These are phyloP conservation scores for Podaxis pistillaris DNA, from an alignment of 768 basidiomycete genomes.

Conservation along the genomic window DNA sequence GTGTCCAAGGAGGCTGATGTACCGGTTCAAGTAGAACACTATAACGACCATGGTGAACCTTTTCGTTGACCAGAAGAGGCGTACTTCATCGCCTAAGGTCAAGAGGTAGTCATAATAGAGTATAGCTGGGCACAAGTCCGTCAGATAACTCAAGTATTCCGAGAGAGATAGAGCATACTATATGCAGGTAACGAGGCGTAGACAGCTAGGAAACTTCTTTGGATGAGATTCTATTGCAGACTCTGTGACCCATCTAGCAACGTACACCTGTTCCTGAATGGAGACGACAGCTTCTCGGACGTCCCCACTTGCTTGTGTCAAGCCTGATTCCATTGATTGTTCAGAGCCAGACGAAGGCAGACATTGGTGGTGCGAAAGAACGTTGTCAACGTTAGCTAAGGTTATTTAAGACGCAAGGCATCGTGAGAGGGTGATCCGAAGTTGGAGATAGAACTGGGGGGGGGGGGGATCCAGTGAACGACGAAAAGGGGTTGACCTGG, in stretches of 20 bases:
- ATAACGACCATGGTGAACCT: constrained; percentile 31
- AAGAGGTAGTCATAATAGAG: constrained; percentile 51
- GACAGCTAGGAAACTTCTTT: neutral
- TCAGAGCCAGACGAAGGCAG: neutral
- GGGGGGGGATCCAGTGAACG: neutral
- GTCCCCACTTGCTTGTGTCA: neutral
- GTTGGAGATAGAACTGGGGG: neutral
- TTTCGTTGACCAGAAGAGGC: constrained; percentile 40
- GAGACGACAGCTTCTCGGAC: neutral
- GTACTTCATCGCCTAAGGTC: constrained; percentile 42
- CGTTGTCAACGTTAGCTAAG: neutral
- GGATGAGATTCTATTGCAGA: neutral
- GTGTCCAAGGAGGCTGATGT: constrained; percentile 37
- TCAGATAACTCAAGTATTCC: neutral
- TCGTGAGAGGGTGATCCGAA: neutral
- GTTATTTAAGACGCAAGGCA: neutral
- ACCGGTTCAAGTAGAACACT: constrained; percentile 46
- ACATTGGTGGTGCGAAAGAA: neutral
- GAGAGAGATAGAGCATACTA: neutral
- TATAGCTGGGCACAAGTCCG: constrained; percentile 25
- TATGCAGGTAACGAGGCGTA: constrained; percentile 8
- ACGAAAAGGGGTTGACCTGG: neutral
- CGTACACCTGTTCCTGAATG: constrained; percentile 8
- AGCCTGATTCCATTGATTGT: neutral
- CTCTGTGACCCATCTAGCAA: neutral